A percentile compares a stretch with the other conserved stretches of the same genome.
These are phyloP conservation scores for Taxawa tesnikishii DNA, from an alignment of 2,329 filamentous ascomycete genomes.

Conservation along the genomic window DNA sequence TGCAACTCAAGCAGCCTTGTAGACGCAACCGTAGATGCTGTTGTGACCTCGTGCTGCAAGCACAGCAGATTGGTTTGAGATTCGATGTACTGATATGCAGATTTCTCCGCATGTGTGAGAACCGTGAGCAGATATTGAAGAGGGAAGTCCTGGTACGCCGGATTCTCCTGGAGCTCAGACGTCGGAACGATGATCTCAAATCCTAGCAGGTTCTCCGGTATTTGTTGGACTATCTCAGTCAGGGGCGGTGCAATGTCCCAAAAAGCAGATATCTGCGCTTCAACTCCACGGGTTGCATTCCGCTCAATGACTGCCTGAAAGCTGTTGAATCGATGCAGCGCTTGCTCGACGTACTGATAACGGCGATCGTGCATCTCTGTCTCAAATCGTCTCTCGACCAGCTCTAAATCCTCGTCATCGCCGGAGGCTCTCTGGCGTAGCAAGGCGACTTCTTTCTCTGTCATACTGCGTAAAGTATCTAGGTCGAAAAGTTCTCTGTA, in stretches of 20 bases:
- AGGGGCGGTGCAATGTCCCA: constrained; percentile 94
- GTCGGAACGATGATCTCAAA: constrained; percentile 69
- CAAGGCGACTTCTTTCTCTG: constrained; percentile 21
- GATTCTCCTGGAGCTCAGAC: constrained; percentile 75
- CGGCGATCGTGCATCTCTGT: constrained; percentile 54
- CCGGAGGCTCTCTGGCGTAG: constrained; percentile 66
- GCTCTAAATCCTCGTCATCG: constrained; percentile 72
- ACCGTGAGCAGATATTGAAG: constrained; percentile 84
- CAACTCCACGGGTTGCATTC: constrained; percentile 77
- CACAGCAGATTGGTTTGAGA: constrained; percentile 84
- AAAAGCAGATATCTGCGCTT: constrained; percentile 84
- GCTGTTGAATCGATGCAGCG: constrained; percentile 39
- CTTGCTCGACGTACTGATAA: constrained; percentile 67
- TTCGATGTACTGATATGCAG: constrained; percentile 94
- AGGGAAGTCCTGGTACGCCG: constrained; percentile 65
- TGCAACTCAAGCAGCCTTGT: constrained; percentile 57
- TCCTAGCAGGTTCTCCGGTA: constrained; percentile 43
- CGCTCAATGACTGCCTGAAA: constrained; percentile 65
- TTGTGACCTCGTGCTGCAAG: constrained; percentile 80
- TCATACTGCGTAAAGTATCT: background rate
- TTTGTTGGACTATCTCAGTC: constrained; percentile 63
- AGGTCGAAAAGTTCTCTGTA: constrained; percentile 79
- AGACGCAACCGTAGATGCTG: constrained; percentile 59
- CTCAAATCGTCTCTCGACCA: constrained; percentile 34
- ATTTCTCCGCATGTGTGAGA: constrained; percentile 78